Base-by-base conservation (phyloP, 768 basidiomycete species). In the Leccinellum albellum region DNA sequence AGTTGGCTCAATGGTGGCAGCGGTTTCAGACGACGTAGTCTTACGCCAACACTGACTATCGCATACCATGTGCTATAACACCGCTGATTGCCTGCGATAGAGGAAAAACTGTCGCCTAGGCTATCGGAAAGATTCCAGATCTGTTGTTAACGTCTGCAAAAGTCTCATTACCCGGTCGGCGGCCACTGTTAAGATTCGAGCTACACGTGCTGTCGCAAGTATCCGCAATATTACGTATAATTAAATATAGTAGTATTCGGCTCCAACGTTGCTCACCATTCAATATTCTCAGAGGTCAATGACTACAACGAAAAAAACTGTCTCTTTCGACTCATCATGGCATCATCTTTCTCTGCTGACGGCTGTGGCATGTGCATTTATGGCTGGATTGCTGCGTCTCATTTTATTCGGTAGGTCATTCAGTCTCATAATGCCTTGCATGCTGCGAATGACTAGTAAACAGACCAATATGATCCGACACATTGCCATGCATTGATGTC, bases 401-500 rank as follows among this genome's bases (percentile, higher is more conserved):
- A 56, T 75, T 26, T 57, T 85, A 24, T 64, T 75, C 46, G 83
- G 83, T 84, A 52, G 49, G 79, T 51, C 50, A 20, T 49, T 50
- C 49, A 20, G 23, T 48, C 49, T 26, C 51, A 40, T 59, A 4
- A 17, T 53, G 56, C 29, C 37, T 50, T 40, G 14, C 37, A n/a
- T 26, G 26, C 47, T 66, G 58, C 21, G 20, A 31, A 45, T 14
- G 20, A 37, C 40, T 32, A 28, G 4, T 17, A 17, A 46, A 29
- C 40, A 94, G 94, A 91, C 70, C 81, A 79, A 69, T 72, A 78
- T 7, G 93, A 94, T 70, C 84, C 87, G 14, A 76, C 81, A 53
- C 88, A 84, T 66, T 95, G 94, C 67, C 75, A 80, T 56, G 79
- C 89, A 5, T 71, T 94, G 26, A 70, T 94, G 48, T 86, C 79